Evolutionary conservation across 208 protist species (phyloP), one percentile per base, ranked within the genome.

Genomic region (Balamuthia mandrillaris): DNA sequence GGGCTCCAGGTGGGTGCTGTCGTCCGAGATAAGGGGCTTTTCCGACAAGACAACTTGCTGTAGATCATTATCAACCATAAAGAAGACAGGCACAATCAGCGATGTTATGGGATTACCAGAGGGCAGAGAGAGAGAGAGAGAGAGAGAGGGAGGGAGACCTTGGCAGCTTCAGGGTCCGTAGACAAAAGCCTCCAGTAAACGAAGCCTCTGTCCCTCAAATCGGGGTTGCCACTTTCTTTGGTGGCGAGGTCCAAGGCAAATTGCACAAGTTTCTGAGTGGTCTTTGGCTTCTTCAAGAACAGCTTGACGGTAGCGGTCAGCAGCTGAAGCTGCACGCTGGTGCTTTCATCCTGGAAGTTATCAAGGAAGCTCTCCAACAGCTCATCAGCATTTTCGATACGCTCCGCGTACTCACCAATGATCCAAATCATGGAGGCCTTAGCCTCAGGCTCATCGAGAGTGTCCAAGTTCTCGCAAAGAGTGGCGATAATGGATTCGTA

Each of bases 181-280:
- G 96, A 98, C 4, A 99, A 94, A 33, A 99, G 92, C 31, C 98
- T 94, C 98, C 98, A 99, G 91, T 99, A 99, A 18, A 99, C 95
- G 87, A 98, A 99, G 60, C 97, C 98, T 68, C 98, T 95, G 87
- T 99, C 98, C 37, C 98, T 93, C 3, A 99, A 87, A 90, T 99
- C 98, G 33, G 98, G 97, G 88, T 98, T 97, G 75, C 96, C 95
- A 18, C 90, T 94, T 60, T 96, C 94, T 56, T 94, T 86, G 33
- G 93, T 96, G n/a, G 93, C 92, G 18, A 95, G 44, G 35, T 91
- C 74, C 2, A 98, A 88, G 21, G 96, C 95, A 27, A 65, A 81
- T 85, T 97, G 92, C 5, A 98, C 92, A 66, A 95, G 89, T 10
- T 93, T 89, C 78, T 95, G 84, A 74, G 96, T 97, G 24, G 88